A percentile compares a stretch with the other conserved stretches of the same genome.
phyloP scores from a whole-genome alignment of 2,329 filamentous ascomycete genomes.

The Corinectria fuckeliana region DNA sequence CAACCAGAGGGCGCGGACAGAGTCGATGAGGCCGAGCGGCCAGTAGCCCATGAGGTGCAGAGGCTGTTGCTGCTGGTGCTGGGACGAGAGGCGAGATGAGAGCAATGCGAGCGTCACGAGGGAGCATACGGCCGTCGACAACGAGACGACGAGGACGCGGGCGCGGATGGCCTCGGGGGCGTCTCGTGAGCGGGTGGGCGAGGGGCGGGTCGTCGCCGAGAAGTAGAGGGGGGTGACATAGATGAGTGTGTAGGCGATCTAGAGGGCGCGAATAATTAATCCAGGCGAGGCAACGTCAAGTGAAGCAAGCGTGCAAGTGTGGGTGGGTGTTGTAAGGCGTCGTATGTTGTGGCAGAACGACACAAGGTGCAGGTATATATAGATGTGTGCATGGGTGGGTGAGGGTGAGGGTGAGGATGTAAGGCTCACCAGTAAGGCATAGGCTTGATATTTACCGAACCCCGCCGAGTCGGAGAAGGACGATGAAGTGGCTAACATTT shows the following conservation, averaged over 20 bases:
- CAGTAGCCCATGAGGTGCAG: conserved; percentile 80
- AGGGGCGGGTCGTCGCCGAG: conserved; percentile 79
- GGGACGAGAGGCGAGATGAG: conserved; percentile 52
- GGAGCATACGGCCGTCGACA: conserved; percentile 75
- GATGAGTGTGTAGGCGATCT: conserved; percentile 80
- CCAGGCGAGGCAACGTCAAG: neutral
- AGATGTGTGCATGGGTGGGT: neutral
- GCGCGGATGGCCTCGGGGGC: conserved; percentile 88
- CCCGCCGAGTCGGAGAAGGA: conserved; percentile 16
- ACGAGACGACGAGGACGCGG: conserved; percentile 78
- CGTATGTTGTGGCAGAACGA: neutral
- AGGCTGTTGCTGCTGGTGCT: conserved; percentile 53
- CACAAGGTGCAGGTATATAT: neutral
- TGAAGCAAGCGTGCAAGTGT: neutral
- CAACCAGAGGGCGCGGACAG: conserved; percentile 69
- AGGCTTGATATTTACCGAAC: conserved; percentile 33
- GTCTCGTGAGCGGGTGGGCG: conserved; percentile 80
- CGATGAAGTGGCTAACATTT: conserved; percentile 12
- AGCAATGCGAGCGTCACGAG: conserved; percentile 68
- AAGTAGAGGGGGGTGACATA: conserved; percentile 94
- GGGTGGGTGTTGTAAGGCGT: neutral
- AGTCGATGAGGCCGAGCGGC: conserved; percentile 73
- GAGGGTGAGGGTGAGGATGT: neutral
- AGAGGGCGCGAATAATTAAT: neutral
- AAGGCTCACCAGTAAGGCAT: conserved; percentile 33